Percentiles rank a stretch among this genome's conserved stretches.
Evolutionary conservation across 2,329 filamentous ascomycete species (phyloP).

Genomic region (Alternaria sp.): DNA sequence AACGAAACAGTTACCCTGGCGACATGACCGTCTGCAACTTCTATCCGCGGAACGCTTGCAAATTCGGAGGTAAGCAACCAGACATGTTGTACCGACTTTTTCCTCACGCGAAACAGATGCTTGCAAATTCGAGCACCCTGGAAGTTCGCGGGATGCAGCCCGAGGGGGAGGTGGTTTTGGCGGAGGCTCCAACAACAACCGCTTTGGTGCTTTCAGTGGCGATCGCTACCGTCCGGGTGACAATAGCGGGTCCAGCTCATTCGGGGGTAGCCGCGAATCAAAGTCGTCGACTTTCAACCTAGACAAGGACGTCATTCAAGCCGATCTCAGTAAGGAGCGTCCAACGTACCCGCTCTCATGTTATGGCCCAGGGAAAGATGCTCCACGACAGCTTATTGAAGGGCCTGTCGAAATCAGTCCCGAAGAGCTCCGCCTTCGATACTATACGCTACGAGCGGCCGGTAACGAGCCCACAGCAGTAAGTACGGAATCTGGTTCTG

Average conservation of each 20-base stretch:
- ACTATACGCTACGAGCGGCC: constrained; percentile 71
- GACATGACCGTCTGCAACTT: constrained; percentile 67
- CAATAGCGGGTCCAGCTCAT: constrained; percentile 38
- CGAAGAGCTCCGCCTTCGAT: constrained; percentile 80
- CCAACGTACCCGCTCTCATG: constrained; percentile 88
- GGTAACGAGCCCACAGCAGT: constrained; percentile 68
- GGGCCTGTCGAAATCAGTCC: constrained; percentile 85
- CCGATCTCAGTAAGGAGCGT: constrained; percentile 73
- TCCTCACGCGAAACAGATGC: constrained; percentile 55
- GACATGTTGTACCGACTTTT: background rate
- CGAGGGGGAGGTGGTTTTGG: constrained; percentile 30
- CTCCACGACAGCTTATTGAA: constrained; percentile 84
- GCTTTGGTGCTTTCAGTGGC: constrained; percentile 64
- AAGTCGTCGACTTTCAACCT: constrained; percentile 38
- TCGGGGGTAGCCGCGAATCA: constrained; percentile 42
- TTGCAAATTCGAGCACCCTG: constrained; percentile 69
- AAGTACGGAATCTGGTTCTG: constrained; percentile 33
- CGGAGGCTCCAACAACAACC: constrained; percentile 48
- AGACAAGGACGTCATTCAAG: constrained; percentile 43
- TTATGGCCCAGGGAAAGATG: constrained; percentile 80
- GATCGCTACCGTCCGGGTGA: constrained; percentile 47
- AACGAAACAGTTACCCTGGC: background rate
- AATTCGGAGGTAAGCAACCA: constrained; percentile 65
- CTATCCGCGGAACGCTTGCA: constrained; percentile 72
- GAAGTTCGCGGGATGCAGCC: constrained; percentile 42